phyloP scores from a whole-genome alignment of 2,329 filamentous ascomycete genomes.

The Thelonectria discophora region DNA sequence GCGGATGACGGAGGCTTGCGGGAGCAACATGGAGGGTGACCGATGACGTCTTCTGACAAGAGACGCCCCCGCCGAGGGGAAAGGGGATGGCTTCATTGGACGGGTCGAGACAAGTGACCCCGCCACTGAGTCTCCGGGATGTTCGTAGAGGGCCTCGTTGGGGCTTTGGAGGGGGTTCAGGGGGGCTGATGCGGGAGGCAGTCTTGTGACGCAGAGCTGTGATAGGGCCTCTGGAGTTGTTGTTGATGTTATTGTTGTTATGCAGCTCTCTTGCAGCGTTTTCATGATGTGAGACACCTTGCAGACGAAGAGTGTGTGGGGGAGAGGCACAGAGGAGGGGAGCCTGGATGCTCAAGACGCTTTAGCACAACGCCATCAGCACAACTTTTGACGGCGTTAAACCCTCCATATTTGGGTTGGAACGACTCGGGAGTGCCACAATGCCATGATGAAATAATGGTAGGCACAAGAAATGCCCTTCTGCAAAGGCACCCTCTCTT shows the following conservation, averaged over 20 bases:
- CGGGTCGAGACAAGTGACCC: constrained; percentile 33
- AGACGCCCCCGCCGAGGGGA: constrained; percentile 33
- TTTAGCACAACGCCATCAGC: neutral
- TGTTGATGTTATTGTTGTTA: neutral
- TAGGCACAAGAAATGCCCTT: neutral
- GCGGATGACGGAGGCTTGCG: constrained; percentile 27
- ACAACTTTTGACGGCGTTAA: neutral
- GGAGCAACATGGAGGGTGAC: constrained; percentile 26
- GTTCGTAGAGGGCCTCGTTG: neutral
- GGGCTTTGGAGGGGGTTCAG: neutral
- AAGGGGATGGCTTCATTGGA: constrained; percentile 13
- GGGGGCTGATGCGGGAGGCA: constrained; percentile 1
- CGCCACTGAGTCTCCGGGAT: constrained; percentile 25
- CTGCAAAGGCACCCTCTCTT: neutral
- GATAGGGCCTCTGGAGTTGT: constrained; percentile 24
- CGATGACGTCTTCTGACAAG: constrained; percentile 41
- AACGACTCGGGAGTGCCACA: constrained; percentile 1
- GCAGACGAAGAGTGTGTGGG: neutral
- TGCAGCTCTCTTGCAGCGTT: neutral
- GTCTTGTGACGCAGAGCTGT: constrained; percentile 37
- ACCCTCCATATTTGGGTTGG: neutral
- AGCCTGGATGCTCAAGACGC: neutral
- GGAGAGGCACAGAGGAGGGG: neutral
- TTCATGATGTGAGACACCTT: neutral
- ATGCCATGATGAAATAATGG: neutral